Evolutionary conservation across 257 asterid genomes (phyloP), one percentile per base, ranked within the genome.

Genomic region (Plantago elongata): DNA sequence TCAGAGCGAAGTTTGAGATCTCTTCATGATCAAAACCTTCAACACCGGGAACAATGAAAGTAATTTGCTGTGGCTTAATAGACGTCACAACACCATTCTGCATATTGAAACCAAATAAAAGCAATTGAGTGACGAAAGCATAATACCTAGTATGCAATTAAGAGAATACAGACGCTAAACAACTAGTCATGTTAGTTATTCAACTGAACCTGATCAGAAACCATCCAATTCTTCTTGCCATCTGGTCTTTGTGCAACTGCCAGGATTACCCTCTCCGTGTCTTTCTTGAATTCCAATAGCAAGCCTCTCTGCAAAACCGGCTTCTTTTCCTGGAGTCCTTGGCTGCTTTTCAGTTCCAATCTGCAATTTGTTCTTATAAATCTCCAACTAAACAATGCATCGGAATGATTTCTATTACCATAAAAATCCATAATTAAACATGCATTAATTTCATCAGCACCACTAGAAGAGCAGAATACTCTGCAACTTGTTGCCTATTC

Each of bases 171-270:
- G 49, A 49, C 57, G 65, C 66, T 52, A 45, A 67, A 72, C 51
- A 47, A 81, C 74, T 57, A 66, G 72, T 65, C 65, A 72, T 72
- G 65, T 68, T 55, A 60, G 68, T 52, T 72, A 79, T 81, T 51
- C 37, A 0, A 58, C 71, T 49, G 64, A 61, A 93, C 99, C 99
- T 93, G 96, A 79, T 93, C 97, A 8, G 75, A 77, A 67, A 93
- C 99, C 77, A 82, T 83, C 97, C 99, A 93, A 68, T 89, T 93
- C 84, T 81, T 93, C 77, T 93, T 93, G 61, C 99, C 99, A 72
- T 93, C 97, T 11, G 95, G 99, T 81, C 71, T 87, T 74, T 81
- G 94, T 48, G 79, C 88, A 75, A 89, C 99, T 27, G 94, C 99
- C 27, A 93, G 82, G 71, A 87, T 67, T 62, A 83, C 76, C 77